These are phyloP conservation scores for Paecilomyces variotii DNA, from an alignment of 2,329 filamentous ascomycete species.

Conservation along the genomic window DNA sequence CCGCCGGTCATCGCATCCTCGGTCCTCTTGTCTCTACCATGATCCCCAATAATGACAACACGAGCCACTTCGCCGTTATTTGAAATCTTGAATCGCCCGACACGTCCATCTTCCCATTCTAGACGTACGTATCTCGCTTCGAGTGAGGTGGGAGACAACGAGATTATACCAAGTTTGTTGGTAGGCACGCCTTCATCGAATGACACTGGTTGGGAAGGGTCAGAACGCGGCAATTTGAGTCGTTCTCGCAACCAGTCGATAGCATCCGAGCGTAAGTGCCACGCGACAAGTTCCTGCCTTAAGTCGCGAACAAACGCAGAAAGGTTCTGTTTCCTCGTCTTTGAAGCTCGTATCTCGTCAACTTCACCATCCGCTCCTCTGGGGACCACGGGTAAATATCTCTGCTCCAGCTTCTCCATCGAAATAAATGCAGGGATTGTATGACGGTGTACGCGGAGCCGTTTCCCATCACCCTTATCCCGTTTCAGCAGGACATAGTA, in stretches of 20 bases:
- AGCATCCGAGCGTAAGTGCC: constrained; percentile 33
- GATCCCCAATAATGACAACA: constrained; percentile 35
- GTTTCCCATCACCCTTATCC: constrained; percentile 11
- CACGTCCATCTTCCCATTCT: constrained; percentile 37
- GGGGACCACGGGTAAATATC: constrained; percentile 22
- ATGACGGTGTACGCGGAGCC: constrained; percentile 32
- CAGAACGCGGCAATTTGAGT: constrained; percentile 17
- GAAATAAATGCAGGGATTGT: constrained; percentile 40
- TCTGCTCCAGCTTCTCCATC: constrained; percentile 27
- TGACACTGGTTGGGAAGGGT: constrained; percentile 1
- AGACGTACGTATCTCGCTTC: constrained; percentile 36
- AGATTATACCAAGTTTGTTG: constrained; percentile 25
- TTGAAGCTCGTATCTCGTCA: constrained; percentile 12
- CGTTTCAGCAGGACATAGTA: constrained; percentile 36
- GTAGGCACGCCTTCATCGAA: neutral
- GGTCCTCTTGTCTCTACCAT: constrained; percentile 27
- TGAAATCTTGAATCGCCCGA: constrained; percentile 36
- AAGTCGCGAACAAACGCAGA: constrained; percentile 28
- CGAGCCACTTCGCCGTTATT: constrained; percentile 33
- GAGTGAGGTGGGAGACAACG: constrained; percentile 25
- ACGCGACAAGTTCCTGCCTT: constrained; percentile 33
- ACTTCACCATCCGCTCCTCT: constrained; percentile 4
- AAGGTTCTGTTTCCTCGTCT: constrained; percentile 27
- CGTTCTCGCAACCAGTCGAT: constrained; percentile 26
- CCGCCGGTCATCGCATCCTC: constrained; percentile 28